These are phyloP conservation scores for Stenogyne calaminthoides DNA, from an alignment of 305 asterid species.

Conservation along the genomic window DNA sequence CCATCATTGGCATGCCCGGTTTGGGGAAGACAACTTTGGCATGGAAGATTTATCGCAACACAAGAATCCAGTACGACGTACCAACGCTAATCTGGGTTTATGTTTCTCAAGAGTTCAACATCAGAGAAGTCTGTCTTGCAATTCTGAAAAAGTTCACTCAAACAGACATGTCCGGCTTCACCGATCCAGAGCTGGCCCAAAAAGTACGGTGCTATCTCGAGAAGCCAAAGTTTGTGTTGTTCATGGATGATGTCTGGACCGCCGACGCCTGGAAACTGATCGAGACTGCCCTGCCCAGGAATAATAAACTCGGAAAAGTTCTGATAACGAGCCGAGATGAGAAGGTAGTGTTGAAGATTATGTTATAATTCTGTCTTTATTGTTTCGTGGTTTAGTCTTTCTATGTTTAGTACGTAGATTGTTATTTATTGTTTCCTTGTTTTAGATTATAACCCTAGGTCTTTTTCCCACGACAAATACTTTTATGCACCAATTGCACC, in stretches of 20 bases:
- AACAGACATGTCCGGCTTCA: neutral
- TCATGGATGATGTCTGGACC: conserved; percentile 27
- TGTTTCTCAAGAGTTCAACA: conserved; percentile 32
- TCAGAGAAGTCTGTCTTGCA: conserved; percentile 23
- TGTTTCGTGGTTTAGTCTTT: neutral
- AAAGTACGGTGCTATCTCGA: conserved; percentile 1
- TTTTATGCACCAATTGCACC: no score
- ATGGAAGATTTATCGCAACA: conserved; percentile 27
- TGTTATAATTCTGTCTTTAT: neutral
- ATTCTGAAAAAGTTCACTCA: conserved; percentile 27
- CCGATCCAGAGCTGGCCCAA: conserved; percentile 11
- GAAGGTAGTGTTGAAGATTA: conserved; percentile 12
- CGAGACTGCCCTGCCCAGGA: conserved; percentile 12
- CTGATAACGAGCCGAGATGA: conserved; percentile 25
- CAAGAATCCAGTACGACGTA: conserved; percentile 16
- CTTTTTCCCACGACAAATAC: neutral
- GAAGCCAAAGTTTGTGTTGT: conserved; percentile 8
- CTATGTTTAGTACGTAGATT: neutral
- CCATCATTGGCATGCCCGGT: conserved; percentile 36
- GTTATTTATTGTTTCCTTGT: neutral
- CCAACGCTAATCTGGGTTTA: conserved; percentile 30
- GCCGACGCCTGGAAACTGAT: conserved; percentile 14
- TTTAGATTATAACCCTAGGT: no score
- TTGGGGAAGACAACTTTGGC: conserved; percentile 38
- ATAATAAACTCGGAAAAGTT: conserved; percentile 14